Evolutionary conservation across 2,329 filamentous ascomycete species (phyloP).

Genomic region (Trichoderma aggressivum): DNA sequence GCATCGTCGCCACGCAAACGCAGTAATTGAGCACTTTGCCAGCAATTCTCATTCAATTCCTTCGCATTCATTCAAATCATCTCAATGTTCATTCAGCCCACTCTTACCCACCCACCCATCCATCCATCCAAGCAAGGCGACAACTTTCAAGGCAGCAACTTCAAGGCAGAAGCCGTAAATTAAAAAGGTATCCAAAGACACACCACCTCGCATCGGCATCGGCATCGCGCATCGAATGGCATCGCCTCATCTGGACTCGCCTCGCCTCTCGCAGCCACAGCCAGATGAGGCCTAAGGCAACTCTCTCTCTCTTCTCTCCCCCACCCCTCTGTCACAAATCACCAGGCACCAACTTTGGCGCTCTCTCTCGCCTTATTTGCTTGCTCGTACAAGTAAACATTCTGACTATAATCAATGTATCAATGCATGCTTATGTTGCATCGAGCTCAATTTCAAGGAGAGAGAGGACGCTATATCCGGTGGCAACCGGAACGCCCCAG

Average conservation of each 20-base stretch:
- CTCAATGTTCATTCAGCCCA: not conserved
- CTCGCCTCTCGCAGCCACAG: not conserved
- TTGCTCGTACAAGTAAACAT: not conserved
- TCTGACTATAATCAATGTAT: not conserved
- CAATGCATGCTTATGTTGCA: not conserved
- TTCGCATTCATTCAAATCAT: not conserved
- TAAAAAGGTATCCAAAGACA: not conserved
- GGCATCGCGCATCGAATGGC: not conserved
- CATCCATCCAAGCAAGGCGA: not conserved
- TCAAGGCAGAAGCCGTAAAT: not conserved
- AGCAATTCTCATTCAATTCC: not conserved
- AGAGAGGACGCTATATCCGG: not conserved
- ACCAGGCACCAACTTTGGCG: not conserved
- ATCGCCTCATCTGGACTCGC: not conserved
- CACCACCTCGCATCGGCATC: no score
- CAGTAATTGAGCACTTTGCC: not conserved
- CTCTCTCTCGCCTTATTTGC: not conserved
- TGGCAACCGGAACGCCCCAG: not conserved
- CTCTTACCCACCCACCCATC: not conserved
- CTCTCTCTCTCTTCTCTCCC: no score
- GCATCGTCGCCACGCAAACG: not conserved
- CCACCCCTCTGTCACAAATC: not conserved
- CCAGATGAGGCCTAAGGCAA: not conserved
- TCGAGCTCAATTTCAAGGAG: not conserved
- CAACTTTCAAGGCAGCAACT: not conserved